Evolutionary conservation across 139 green algal species (phyloP).

Genomic region (Mychonastes homosphaera): DNA sequence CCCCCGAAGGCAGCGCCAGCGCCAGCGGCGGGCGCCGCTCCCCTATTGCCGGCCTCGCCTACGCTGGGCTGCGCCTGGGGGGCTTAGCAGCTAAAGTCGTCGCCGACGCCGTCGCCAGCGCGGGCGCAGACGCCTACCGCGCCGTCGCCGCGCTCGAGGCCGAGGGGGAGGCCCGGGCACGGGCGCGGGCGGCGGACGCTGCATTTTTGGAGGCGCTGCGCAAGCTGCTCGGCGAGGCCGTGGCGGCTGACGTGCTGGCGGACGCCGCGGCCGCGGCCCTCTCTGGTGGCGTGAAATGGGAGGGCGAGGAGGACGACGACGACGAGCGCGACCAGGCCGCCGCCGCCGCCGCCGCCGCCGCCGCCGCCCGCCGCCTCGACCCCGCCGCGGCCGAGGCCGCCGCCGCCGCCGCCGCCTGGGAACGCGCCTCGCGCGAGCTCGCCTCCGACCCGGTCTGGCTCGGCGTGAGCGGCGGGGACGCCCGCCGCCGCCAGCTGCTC

Average conservation of each 20-base stretch:
- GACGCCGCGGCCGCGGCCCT: neutral
- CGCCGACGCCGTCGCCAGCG: too few species aligned
- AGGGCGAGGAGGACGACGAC: neutral
- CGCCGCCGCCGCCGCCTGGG: neutral
- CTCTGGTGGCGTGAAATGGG: too few species aligned
- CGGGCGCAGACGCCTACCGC: too few species aligned
- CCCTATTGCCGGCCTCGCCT: too few species aligned
- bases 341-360: neutral
- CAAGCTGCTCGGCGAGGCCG: too few species aligned
- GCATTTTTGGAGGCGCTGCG: slow-evolving; percentile 16
- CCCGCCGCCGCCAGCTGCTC: slow-evolving; percentile 22
- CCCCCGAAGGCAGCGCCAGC: too few species aligned
- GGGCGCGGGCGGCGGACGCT: slow-evolving; percentile 2
- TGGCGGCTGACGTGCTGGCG: too few species aligned
- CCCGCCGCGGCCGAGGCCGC: neutral
- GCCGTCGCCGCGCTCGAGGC: too few species aligned
- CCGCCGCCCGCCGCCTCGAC: neutral
- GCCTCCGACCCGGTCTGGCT: neutral
- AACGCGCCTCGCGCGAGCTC: neutral
- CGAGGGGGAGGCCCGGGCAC: slow-evolving; percentile 10
- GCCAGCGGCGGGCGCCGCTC: too few species aligned
- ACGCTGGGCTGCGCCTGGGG: too few species aligned
- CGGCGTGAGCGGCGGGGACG: neutral
- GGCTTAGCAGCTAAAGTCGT: too few species aligned
- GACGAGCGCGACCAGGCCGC: neutral